These are phyloP conservation scores for Geranium incanum DNA, from an alignment of 441 rosid species.

Conservation along the genomic window DNA sequence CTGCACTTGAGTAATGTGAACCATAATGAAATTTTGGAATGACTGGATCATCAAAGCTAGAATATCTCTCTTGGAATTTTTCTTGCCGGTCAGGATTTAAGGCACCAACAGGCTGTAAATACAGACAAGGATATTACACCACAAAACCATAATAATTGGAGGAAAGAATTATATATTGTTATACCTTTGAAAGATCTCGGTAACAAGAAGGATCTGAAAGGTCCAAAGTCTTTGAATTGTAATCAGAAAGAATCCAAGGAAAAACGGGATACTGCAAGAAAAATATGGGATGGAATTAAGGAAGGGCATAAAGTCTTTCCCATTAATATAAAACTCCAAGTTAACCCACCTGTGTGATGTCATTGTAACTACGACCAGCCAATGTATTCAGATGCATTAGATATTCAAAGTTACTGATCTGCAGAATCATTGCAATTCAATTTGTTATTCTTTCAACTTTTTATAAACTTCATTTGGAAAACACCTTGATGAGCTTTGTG, in stretches of 20 bases:
- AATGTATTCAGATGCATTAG: slow-evolving; percentile 94
- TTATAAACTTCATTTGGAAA: not conserved
- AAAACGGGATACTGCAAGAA: slow-evolving; percentile 95
- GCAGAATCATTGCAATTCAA: slow-evolving; percentile 32
- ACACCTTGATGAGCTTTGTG: slow-evolving; percentile 14
- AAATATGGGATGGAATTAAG: slow-evolving; percentile 18
- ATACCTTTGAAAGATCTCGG: slow-evolving; percentile 97
- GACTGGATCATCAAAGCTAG: slow-evolving; percentile 96
- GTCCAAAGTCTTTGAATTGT: slow-evolving; percentile 68
- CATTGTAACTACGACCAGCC: slow-evolving; percentile 99
- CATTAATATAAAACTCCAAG: not conserved
- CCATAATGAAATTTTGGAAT: slow-evolving; percentile 99
- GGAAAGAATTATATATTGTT: slow-evolving; percentile 28
- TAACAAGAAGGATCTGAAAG: slow-evolving; percentile 78
- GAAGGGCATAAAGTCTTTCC: not conserved
- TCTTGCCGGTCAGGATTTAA: slow-evolving; percentile 72
- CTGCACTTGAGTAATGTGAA: slow-evolving; percentile 98
- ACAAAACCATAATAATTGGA: slow-evolving; percentile 21
- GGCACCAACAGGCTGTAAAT: slow-evolving; percentile 95
- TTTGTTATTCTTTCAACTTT: slow-evolving; percentile 11
- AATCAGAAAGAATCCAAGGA: slow-evolving; percentile 96
- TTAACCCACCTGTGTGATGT: slow-evolving; percentile 83
- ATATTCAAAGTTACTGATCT: slow-evolving; percentile 99
- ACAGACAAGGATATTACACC: slow-evolving; percentile 21
- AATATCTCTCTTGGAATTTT: slow-evolving; percentile 95